Conservation (phyloP, 257 asterid species). For the Ballota nigra region DNA sequence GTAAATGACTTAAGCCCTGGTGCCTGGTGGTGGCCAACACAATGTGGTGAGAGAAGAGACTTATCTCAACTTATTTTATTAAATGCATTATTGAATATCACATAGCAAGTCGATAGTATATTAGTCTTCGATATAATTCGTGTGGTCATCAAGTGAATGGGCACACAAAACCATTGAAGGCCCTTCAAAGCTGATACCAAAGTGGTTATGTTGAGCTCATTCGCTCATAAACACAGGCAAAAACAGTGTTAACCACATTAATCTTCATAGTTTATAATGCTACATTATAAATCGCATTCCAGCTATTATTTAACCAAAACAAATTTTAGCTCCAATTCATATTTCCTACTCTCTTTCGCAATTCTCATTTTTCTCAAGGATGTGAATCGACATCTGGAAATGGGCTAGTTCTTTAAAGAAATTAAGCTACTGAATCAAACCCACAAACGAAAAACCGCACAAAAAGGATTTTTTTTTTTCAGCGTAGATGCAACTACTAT, state of each 20-base stretch:
- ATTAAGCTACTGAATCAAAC: neutral
- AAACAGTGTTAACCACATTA: neutral
- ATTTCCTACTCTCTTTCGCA: too few species aligned
- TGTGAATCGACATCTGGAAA: neutral
- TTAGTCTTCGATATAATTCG: neutral
- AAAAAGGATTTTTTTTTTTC: neutral
- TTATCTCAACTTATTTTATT: neutral
- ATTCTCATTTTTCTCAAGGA: neutral
- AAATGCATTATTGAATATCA: neutral
- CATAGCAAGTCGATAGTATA: neutral
- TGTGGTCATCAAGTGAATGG: conserved; percentile 1
- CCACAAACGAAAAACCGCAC: neutral
- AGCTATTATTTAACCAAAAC: neutral
- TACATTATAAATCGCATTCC: neutral
- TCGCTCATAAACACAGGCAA: neutral
- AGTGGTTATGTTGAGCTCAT: neutral
- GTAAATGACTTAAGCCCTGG: neutral
- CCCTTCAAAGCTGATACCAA: neutral
- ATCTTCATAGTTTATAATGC: neutral
- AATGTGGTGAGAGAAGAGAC: neutral
- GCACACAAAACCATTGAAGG: neutral
- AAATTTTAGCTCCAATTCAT: conserved; percentile 7
- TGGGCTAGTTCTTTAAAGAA: too few species aligned
- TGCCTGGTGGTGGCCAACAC: neutral
- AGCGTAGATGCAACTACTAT: conserved; percentile 4